These are phyloP conservation scores for Talaromyces albobiverticillius DNA, from an alignment of 2,329 filamentous ascomycete genomes.

Conservation along the genomic window DNA sequence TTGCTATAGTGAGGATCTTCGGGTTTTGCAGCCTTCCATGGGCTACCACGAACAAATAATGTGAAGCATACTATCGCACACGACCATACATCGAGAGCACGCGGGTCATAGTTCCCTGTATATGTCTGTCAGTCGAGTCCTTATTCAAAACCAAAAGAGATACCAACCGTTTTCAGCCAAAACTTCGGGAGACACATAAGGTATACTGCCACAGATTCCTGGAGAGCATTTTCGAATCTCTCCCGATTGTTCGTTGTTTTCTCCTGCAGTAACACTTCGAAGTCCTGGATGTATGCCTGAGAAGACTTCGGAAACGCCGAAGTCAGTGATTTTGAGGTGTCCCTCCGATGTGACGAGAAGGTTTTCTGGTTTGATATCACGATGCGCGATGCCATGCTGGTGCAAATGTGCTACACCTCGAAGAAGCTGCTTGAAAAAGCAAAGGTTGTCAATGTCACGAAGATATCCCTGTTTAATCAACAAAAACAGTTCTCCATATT, in stretches of 20 bases:
- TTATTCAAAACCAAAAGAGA: slow-evolving; percentile 11
- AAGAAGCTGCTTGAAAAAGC: slow-evolving; percentile 85
- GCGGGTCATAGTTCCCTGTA: slow-evolving; percentile 64
- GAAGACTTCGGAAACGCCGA: slow-evolving; percentile 86
- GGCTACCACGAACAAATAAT: slow-evolving; percentile 67
- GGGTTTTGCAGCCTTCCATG: slow-evolving; percentile 69
- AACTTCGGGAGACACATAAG: slow-evolving; percentile 86
- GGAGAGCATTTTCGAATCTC: slow-evolving; percentile 70
- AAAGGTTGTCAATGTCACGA: slow-evolving; percentile 66
- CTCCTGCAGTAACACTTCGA: slow-evolving; percentile 63
- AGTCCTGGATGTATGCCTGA: slow-evolving; percentile 76
- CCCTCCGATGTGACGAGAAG: slow-evolving; percentile 74
- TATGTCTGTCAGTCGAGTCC: slow-evolving; percentile 12
- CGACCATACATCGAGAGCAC: slow-evolving; percentile 81
- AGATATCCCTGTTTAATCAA: slow-evolving; percentile 72
- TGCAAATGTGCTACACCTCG: slow-evolving; percentile 82
- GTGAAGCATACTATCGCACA: slow-evolving; percentile 79
- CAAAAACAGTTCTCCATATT: slow-evolving; percentile 74
- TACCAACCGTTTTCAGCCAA: slow-evolving; percentile 62
- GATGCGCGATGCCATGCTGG: slow-evolving; percentile 78
- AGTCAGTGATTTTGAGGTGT: slow-evolving; percentile 86
- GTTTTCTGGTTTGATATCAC: slow-evolving; percentile 89
- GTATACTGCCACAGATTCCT: slow-evolving; percentile 79
- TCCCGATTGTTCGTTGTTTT: slow-evolving; percentile 71
- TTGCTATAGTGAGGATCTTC: slow-evolving; percentile 60